Percentiles rank a stretch among this genome's conserved stretches.
These are phyloP conservation scores for Thalia dealbata DNA, from an alignment of 176 grass and related monocot genomes.

Conservation along the genomic window DNA sequence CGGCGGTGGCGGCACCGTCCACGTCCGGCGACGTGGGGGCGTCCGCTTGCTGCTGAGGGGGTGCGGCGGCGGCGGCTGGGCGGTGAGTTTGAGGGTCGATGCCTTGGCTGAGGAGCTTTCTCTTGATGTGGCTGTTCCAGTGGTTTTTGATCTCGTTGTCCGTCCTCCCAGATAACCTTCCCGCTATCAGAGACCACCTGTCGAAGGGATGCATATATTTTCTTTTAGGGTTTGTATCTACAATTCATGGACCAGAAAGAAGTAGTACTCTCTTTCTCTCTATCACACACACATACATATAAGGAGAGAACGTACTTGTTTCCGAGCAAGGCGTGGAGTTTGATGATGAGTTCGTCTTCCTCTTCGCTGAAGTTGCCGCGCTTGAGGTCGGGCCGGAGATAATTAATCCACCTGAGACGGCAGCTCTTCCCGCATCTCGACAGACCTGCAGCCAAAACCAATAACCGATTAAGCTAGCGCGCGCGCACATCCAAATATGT, in stretches of 20 bases:
- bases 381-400: constrained; percentile 8
- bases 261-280: background rate
- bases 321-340: constrained; percentile 2
- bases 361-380: constrained; percentile 1
- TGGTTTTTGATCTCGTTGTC: background rate
- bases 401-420: constrained; percentile 4
- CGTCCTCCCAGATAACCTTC: background rate
- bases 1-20: no score
- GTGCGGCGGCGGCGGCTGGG: background rate
- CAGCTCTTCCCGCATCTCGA: background rate
- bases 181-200: background rate
- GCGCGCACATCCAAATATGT: no score
- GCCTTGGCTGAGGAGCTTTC: background rate
- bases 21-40: no score
- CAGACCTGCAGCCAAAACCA: background rate
- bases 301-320: no score
- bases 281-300: no score
- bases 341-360: background rate
- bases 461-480: no score
- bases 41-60: background rate
- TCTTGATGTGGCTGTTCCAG: constrained; percentile 1
- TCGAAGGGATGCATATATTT: no score
- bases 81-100: background rate
- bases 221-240: no score
- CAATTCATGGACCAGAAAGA: no score